Evolutionary conservation across 2,329 filamentous ascomycete genomes (phyloP), one percentile per base, ranked within the genome.

Genomic region (Apiospora hydei): DNA sequence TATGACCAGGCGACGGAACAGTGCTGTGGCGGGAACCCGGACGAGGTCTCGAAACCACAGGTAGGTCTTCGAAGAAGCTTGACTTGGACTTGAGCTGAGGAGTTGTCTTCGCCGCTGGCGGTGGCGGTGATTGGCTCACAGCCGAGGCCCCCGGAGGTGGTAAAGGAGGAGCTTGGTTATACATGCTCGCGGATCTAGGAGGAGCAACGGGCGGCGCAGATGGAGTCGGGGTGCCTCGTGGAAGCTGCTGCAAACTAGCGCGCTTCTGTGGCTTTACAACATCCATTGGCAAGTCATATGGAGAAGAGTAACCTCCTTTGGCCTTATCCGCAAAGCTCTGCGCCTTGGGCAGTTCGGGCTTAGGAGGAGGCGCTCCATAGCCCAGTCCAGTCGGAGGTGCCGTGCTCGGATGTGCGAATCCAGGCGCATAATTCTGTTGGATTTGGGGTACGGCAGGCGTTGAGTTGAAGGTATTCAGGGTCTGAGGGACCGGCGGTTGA

Each of bases 211-310:
- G 85, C 24, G 83, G 80, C 18, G 78, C 80, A 38, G 83, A 82
- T 46, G 84, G 78, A 51, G 84, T 79, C 7, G 84, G 80, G 44
- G 86, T 83, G 47, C 83, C 80, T 71, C 84, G 84, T 7, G 85
- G 83, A 61, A 88, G 82, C 70, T 89, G 88, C 72, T 89, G 89
- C 77, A 88, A 86, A 77, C 88, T 90, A 7, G 85, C 81, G 70
- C 92, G 86, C 84, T 93, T 92, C 81, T 91, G 87, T 78, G 87
- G 90, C 76, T 92, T 93, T 41, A 93, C 89, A 43, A 99, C 88
- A 71, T 98, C 96, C 83, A 96, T 94, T 4, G 96, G 96, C 26
- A 99, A 86, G 83, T 99, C 97, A 78, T 98, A 99, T 0, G 96
- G 96, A 26, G 96, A 98, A 68, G 92, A 89, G 80, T 99, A 99